Conservation (phyloP, 2,329 filamentous ascomycete species). For the Aspergillus pseudotamarii region DNA sequence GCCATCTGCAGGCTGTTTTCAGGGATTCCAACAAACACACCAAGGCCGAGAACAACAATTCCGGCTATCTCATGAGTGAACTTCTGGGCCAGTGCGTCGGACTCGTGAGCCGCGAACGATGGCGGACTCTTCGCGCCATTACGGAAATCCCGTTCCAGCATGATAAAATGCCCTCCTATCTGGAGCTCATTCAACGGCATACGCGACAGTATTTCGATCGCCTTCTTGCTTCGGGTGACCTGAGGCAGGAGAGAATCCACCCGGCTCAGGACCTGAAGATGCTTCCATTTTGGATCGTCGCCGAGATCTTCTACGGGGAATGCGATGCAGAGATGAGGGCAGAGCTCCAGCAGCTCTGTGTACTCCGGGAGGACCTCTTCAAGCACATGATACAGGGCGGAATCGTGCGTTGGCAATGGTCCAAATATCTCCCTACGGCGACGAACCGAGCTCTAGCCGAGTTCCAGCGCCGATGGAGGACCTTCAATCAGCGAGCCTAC, state of each 20-base stretch:
- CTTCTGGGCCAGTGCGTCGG: constrained; percentile 50
- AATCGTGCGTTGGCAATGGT: constrained; percentile 29
- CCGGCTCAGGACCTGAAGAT: constrained; percentile 35
- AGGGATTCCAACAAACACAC: constrained; percentile 48
- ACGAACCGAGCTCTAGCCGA: constrained; percentile 28
- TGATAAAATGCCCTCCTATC: neutral
- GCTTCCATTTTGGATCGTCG: constrained; percentile 44
- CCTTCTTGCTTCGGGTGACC: too few species aligned
- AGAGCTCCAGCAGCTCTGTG: constrained; percentile 23
- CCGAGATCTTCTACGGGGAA: constrained; percentile 42
- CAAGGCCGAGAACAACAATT: constrained; percentile 47
- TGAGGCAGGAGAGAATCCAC: constrained; percentile 10
- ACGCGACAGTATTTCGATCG: too few species aligned
- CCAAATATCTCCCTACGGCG: constrained; percentile 12
- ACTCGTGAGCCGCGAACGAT: constrained; percentile 36
- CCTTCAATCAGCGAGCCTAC: constrained; percentile 37
- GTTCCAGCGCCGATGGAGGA: constrained; percentile 36
- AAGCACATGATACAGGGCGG: constrained; percentile 39
- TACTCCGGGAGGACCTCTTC: constrained; percentile 38
- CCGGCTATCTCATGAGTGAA: constrained; percentile 42
- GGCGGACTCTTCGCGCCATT: constrained; percentile 7
- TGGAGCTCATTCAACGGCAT: constrained; percentile 9
- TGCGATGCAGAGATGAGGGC: constrained; percentile 25
- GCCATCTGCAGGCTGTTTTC: constrained; percentile 43
- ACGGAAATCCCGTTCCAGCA: constrained; percentile 6